These are phyloP conservation scores for Solanum chmielewskii DNA, from an alignment of 257 asterid species.

Conservation along the genomic window DNA sequence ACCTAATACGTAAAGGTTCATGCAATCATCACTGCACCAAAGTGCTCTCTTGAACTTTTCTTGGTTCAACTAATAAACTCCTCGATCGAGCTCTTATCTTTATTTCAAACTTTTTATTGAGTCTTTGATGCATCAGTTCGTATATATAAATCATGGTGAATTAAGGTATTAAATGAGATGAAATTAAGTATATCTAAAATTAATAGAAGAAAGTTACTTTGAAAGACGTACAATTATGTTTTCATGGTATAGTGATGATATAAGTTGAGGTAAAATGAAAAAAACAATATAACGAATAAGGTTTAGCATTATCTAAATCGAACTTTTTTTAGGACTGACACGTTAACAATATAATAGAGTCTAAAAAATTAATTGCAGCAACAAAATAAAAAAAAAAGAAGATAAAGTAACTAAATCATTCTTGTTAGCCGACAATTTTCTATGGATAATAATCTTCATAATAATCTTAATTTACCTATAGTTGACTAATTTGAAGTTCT, in stretches of 20 bases:
- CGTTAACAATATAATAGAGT: background rate
- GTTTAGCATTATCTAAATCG: background rate
- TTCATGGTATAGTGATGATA: background rate
- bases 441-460: background rate
- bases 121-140: rapidly evolving
- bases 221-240: background rate
- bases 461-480: background rate
- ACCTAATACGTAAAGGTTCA: background rate
- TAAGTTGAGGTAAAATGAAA: background rate
- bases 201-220: background rate
- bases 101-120: background rate
- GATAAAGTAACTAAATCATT: background rate
- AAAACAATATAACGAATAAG: too few species aligned
- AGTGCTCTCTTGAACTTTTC: background rate
- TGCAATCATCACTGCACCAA: background rate
- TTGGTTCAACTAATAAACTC: background rate
- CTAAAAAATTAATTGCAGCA: background rate
- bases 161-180: background rate
- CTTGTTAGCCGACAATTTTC: background rate
- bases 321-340: background rate
- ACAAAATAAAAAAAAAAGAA: background rate
- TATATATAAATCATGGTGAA: background rate
- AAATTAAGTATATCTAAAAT: background rate
- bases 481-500: background rate
- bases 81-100: background rate